Percentiles rank a stretch among this genome's conserved stretches.
Conservation (phyloP, 352 stramenopile species). For the Phytophthora citrophthora region DNA sequence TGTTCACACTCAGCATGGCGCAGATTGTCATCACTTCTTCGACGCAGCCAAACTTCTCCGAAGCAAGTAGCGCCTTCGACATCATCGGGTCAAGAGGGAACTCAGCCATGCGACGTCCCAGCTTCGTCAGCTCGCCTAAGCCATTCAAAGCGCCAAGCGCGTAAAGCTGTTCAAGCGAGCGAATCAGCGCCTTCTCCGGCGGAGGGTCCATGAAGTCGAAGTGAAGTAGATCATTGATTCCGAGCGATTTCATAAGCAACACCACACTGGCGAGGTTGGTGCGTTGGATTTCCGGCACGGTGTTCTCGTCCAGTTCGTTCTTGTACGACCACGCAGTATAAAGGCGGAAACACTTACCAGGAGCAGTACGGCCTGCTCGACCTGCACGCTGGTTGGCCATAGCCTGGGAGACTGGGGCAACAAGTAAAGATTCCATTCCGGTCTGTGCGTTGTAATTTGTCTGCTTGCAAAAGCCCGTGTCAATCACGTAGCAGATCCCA, state of each 20-base stretch:
- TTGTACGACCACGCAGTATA: constrained; percentile 99
- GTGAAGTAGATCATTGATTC: constrained; percentile 99
- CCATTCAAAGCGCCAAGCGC: constrained; percentile 99
- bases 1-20: constrained; percentile 98
- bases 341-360: constrained; percentile 99
- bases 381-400: constrained; percentile 97
- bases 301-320: constrained; percentile 99
- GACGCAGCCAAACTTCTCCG: constrained; percentile 92
- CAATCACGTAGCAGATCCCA: constrained; percentile 99
- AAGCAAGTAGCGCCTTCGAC: constrained; percentile 92
- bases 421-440: constrained; percentile 99
- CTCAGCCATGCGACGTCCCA: constrained; percentile 95
- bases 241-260: constrained; percentile 98
- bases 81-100: constrained; percentile 97
- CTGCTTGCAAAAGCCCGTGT: constrained; percentile 99
- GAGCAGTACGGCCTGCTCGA: constrained; percentile 95
- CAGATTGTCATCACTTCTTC: constrained; percentile 97
- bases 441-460: constrained; percentile 99
- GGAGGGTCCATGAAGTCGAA: constrained; percentile 99
- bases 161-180: constrained; percentile 98
- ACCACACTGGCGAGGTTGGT: constrained; percentile 97
- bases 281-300: constrained; percentile 98
- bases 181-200: constrained; percentile 98
- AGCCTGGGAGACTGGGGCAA: constrained; percentile 97
- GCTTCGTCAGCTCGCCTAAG: constrained; percentile 97